A percentile compares a stretch with the other conserved stretches of the same genome.
These are phyloP conservation scores for Zoysia japonica DNA, from an alignment of 176 grass and related monocot species.

Conservation along the genomic window DNA sequence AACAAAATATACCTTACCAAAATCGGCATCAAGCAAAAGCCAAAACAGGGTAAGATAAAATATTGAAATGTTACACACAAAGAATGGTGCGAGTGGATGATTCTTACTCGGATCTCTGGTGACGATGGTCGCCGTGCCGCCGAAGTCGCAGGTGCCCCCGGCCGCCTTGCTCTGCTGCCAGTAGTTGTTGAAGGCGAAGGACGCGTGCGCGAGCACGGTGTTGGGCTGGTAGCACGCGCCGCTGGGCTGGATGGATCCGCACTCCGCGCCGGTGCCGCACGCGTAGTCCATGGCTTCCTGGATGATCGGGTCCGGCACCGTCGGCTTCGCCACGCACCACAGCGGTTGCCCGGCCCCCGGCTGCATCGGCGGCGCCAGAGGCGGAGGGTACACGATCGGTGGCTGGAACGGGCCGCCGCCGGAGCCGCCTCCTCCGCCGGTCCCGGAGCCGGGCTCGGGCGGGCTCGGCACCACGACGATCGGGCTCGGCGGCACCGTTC, in stretches of 20 bases:
- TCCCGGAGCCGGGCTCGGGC: not conserved
- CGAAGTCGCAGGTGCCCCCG: conserved; percentile 82
- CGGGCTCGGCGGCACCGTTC: conserved; percentile 34
- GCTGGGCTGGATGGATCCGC: conserved; percentile 53
- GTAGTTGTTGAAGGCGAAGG: conserved; percentile 88
- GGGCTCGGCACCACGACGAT: conserved; percentile 42
- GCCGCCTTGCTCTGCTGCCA: conserved; percentile 62
- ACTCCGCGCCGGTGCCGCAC: conserved; percentile 66
- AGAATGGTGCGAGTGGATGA: not conserved
- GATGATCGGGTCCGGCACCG: conserved; percentile 83
- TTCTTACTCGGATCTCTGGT: conserved; percentile 77
- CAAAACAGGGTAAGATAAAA: not conserved
- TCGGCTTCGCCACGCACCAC: conserved; percentile 95
- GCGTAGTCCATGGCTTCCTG: conserved; percentile 95
- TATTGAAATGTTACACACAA: not conserved
- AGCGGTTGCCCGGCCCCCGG: conserved; percentile 48
- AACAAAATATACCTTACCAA: too few relatives aligned
- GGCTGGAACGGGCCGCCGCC: conserved; percentile 49
- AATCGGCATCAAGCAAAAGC: not conserved
- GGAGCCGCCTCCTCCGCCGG: not conserved
- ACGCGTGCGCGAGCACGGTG: conserved; percentile 76
- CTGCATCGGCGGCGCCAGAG: conserved; percentile 51
- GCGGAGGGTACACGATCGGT: conserved; percentile 80
- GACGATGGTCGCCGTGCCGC: conserved; percentile 78
- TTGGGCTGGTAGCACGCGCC: conserved; percentile 73